These are phyloP conservation scores for Eucalyptus globulus DNA, from an alignment of 345 rosid genomes.

Conservation along the genomic window DNA sequence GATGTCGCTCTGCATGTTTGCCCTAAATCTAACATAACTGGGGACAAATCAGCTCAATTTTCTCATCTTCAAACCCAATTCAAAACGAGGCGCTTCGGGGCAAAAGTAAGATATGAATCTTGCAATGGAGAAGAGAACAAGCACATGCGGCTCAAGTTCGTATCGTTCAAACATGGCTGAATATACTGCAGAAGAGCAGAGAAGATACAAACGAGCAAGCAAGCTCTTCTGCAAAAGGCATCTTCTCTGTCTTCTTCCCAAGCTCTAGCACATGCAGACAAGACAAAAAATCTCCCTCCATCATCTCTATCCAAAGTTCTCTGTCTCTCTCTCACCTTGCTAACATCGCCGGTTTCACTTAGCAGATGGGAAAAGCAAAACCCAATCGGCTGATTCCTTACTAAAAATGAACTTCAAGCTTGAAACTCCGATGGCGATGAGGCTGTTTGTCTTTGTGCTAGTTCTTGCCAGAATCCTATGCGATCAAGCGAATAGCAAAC, in stretches of 20 bases:
- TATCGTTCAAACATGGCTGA: not conserved
- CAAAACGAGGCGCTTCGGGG: not conserved
- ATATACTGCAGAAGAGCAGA: not conserved
- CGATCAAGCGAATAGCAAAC: not conserved
- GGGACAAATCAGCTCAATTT: not conserved
- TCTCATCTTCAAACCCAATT: not conserved
- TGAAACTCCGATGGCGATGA: not conserved
- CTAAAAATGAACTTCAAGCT: not conserved
- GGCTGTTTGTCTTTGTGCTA: not conserved
- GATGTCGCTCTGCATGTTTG: not conserved
- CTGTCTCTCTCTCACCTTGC: not conserved
- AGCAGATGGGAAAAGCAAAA: not conserved
- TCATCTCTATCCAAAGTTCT: not conserved
- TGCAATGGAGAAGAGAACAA: not conserved
- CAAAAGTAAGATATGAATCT: not conserved
- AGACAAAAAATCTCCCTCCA: not conserved
- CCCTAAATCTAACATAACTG: not conserved
- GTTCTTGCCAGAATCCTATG: not conserved
- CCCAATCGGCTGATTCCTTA: not conserved
- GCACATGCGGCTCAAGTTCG: not conserved
- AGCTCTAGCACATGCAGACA: not conserved
- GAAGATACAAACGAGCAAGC: not conserved
- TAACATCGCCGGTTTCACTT: not conserved
- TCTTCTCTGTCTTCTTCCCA: not conserved
- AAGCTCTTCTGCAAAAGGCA: not conserved